These are phyloP conservation scores for Microbotryum lychnidis-dioicae DNA, from an alignment of 1,284 basidiomycete genomes.

Conservation along the genomic window DNA sequence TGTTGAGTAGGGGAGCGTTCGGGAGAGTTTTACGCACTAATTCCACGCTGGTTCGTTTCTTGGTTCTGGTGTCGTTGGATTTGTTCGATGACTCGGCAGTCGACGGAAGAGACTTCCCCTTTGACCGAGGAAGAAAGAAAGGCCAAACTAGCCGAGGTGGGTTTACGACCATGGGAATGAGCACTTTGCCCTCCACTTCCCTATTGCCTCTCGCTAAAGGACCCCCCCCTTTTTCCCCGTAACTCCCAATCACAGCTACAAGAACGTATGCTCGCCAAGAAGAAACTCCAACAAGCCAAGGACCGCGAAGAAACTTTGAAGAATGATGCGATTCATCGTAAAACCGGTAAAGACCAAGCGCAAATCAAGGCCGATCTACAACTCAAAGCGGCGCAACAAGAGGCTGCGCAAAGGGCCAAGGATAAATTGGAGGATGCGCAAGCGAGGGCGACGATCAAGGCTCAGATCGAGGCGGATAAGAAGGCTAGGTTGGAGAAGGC, in stretches of 20 bases:
- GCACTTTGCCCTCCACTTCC: neutral
- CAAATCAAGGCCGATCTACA: constrained; percentile 60
- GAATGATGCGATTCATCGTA: constrained; percentile 72
- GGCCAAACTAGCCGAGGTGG: constrained; percentile 61
- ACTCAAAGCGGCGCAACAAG: constrained; percentile 63
- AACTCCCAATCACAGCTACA: constrained; percentile 43
- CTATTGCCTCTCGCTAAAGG: neutral
- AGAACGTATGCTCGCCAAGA: constrained; percentile 67
- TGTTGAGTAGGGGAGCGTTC: too few relatives aligned
- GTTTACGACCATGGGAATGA: neutral
- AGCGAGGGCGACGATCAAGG: constrained; percentile 73
- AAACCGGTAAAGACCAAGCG: constrained; percentile 69
- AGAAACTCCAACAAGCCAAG: constrained; percentile 54
- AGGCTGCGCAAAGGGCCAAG: constrained; percentile 65
- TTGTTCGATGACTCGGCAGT: constrained; percentile 44
- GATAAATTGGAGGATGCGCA: constrained; percentile 79
- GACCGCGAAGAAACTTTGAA: constrained; percentile 63
- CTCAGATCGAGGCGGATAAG: constrained; percentile 90
- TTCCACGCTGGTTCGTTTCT: too few relatives aligned
- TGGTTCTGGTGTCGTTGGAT: too few relatives aligned
- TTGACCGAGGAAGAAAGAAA: constrained; percentile 91
- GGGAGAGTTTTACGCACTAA: too few relatives aligned
- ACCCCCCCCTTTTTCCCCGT: neutral
- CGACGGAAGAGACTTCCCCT: constrained; percentile 88
- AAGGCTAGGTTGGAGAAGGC: constrained; percentile 74